Evolutionary conservation across 1,284 basidiomycete genomes (phyloP), one percentile per base, ranked within the genome.

Genomic region (Apiotrichum domesticum): DNA sequence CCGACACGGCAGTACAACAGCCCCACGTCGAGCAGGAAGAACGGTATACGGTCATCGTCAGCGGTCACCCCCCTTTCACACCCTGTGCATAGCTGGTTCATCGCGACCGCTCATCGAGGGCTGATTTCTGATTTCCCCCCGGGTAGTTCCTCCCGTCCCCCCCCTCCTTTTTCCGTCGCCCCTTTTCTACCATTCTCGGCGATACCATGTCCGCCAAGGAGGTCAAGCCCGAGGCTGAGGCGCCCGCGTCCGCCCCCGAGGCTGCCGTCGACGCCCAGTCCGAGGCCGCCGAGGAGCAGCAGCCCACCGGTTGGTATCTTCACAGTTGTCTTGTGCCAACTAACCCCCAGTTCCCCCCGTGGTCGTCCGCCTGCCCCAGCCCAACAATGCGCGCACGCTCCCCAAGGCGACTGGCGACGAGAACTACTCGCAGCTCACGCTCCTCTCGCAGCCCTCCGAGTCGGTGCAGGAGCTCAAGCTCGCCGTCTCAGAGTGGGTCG

Each of bases 401-500:
- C 74, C 74, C 41, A 71, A 68, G 53, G 44, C 62, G 15, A 61
- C 46, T 9, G 61, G 55, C 10, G 56, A 63, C 33, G 68, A 69
- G 46, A 50, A 64, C 15, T 69, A 62, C 49, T 59, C 68, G 35
- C 63, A 63, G 29, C 62, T 76, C 41, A 68, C 63, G 39, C 66
- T 77, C 53, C 63, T 68, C 40, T 70, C 75, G 35, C 71, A 74
- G 51, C 63, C 72, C 2, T 62, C 65, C 43, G 77, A 78, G 63
- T 74, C 74, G 0, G 66, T 77, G 15, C 76, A 78, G 58, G 77
- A 78, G 60, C 67, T 78, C 61, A 75, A 75, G 60, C 62, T 75
- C 15, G 67, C 71, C 35, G 65, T 78, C 41, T 70, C 70, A 60
- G 77, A 78, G 51, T 77, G 73, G 70, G 64, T 71, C 8, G 73